Evolutionary conservation across 495 filamentous ascomycete species (phyloP), one percentile per base, ranked within the genome.

Genomic region (Neohortaea acidophila): DNA sequence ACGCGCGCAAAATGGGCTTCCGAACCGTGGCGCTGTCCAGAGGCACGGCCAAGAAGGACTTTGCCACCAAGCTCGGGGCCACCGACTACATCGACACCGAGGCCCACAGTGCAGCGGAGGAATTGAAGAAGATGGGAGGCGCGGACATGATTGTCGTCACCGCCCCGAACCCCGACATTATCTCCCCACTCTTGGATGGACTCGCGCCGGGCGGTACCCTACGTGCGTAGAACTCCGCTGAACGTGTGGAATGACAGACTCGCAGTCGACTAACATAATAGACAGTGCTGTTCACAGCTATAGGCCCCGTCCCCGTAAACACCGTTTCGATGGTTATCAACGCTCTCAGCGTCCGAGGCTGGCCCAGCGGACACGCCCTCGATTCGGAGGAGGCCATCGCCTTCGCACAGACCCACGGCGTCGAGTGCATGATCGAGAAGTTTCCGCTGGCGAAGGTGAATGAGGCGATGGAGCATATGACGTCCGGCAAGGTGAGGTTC

Each of bases 371-470:
- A 0, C 69, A 79, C 44, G 68, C 72, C 0, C 51, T 65, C 1
- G 78, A 84, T 51, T 60, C 58, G 4, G 77, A 81, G 55, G 77
- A 84, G 44, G 63, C 79, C 0, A 72, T 82, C 39, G 50, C 47
- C 9, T 82, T 82, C 49, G 61, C 77, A 0, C 40, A 67, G 42
- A 44, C 65, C 17, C 62, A 77, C 27, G 61, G 61, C 4, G 61
- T 82, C 25, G 66, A 74, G 41, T 80, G 73, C 51, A 45, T 75
- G 59, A 59, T 81, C 18, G 68, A 81, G 59, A 71, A 59, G 45
- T 79, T 69, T 41, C 67, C 69, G 6, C 57, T 84, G 4, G 60
- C 64, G 1, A 65, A 73, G 32, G 70, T 57, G 0, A 60, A 70
- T 36, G 66, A 67, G 19, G 32, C 32, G 10, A 34, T 34, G 32